Conservation (phyloP, 176 grass and related monocot genomes). For the Metroxylon sagu region DNA sequence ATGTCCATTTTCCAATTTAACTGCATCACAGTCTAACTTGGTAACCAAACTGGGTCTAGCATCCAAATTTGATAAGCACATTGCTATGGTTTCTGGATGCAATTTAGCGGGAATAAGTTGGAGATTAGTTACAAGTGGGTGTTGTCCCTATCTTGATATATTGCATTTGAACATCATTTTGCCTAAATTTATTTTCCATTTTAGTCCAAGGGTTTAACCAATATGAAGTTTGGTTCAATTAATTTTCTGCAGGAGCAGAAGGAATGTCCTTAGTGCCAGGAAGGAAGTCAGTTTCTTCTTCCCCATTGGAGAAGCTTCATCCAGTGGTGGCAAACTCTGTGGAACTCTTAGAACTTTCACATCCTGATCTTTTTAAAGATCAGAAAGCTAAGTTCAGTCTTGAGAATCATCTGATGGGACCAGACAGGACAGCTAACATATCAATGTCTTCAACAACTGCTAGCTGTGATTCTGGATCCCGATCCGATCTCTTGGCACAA, state of each 20-base stretch:
- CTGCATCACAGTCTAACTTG: too few species aligned
- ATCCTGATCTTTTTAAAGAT: constrained; percentile 33
- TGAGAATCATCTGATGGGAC: constrained; percentile 46
- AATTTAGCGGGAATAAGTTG: constrained; percentile 2
- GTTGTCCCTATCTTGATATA: not conserved
- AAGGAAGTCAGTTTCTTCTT: constrained; percentile 60
- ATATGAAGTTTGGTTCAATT: not conserved
- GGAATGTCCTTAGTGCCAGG: constrained; percentile 36
- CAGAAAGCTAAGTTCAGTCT: constrained; percentile 49
- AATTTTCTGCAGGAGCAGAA: constrained; percentile 23
- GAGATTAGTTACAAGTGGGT: not conserved
- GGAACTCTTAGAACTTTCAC: constrained; percentile 26
- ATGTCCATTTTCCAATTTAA: too few species aligned
- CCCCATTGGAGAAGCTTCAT: constrained; percentile 50
- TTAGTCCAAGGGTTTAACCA: too few species aligned
- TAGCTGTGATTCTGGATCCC: constrained; percentile 35
- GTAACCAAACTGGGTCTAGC: constrained; percentile 4
- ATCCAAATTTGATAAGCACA: constrained; percentile 9
- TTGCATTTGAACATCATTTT: too few species aligned
- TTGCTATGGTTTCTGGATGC: constrained; percentile 1
- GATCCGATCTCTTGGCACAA: constrained; percentile 35
- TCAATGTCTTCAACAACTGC: constrained; percentile 31
- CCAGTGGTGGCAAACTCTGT: constrained; percentile 37
- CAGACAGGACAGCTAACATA: constrained; percentile 42
- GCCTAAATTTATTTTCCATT: too few species aligned